Evolutionary conservation across 192 early-diverging fungal genomes (phyloP).

Genomic region (Haplosporangium gracile): DNA sequence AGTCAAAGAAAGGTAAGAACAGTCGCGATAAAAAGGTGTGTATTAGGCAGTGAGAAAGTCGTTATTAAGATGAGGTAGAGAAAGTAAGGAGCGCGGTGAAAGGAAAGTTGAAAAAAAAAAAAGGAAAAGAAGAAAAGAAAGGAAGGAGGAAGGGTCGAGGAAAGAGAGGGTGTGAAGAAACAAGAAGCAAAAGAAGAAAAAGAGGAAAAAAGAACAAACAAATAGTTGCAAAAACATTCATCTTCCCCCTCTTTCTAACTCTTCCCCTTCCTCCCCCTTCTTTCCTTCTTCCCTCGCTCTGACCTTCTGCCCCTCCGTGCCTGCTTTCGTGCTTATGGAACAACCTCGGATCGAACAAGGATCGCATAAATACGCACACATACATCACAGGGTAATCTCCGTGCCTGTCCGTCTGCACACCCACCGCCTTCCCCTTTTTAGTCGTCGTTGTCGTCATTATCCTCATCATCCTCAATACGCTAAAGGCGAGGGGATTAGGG

Average conservation of each 20-base stretch:
- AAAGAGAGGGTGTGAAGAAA: neutral
- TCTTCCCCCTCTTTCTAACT: neutral
- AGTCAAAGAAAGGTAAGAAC: neutral
- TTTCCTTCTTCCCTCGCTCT: neutral
- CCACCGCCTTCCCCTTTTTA: neutral
- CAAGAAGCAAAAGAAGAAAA: neutral
- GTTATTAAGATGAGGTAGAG: neutral
- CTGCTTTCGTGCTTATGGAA: neutral
- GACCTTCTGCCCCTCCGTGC: neutral
- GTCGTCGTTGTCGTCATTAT: neutral
- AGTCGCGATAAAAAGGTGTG: neutral
- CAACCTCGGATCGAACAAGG: neutral
- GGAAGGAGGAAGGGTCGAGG: neutral
- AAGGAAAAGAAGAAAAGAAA: neutral
- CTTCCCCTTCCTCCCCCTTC: neutral
- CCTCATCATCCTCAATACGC: neutral
- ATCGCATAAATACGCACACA: neutral
- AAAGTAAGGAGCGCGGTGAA: constrained; percentile 5
- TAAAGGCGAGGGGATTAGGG: neutral
- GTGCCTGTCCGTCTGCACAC: neutral
- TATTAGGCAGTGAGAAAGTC: neutral
- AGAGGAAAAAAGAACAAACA: neutral
- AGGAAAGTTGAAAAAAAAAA: neutral
- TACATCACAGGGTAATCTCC: neutral
- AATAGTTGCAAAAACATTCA: neutral